Evolutionary conservation across 1,139 yeast species (phyloP).

Genomic region (Blastobotrys ciferrii): DNA sequence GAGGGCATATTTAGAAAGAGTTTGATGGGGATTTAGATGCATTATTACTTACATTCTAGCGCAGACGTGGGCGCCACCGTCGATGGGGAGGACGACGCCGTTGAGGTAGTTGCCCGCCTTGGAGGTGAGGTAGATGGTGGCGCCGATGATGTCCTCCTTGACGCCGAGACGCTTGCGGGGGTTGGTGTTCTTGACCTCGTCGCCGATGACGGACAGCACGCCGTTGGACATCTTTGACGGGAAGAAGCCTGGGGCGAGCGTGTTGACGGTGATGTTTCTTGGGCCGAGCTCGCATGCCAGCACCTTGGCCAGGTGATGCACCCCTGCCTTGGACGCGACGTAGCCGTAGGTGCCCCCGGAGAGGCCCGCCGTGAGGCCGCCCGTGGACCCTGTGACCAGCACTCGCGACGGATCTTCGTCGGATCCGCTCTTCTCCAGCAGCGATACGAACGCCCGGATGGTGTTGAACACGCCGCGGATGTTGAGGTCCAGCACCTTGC

Average conservation of each 20-base stretch:
- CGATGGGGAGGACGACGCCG: constrained; percentile 71
- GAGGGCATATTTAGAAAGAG: too few species aligned
- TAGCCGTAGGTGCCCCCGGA: constrained; percentile 69
- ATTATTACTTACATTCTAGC: constrained; percentile 11
- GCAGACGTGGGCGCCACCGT: constrained; percentile 55
- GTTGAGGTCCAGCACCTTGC: constrained; percentile 63
- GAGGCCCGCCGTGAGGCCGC: constrained; percentile 43
- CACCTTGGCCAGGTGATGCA: constrained; percentile 64
- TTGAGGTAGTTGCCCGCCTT: constrained; percentile 60
- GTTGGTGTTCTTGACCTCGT: constrained; percentile 46
- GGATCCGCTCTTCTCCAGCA: constrained; percentile 56
- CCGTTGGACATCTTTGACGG: constrained; percentile 78
- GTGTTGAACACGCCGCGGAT: constrained; percentile 69
- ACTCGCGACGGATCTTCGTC: constrained; percentile 63
- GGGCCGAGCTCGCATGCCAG: constrained; percentile 66
- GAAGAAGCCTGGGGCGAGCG: constrained; percentile 77
- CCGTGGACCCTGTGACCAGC: constrained; percentile 63
- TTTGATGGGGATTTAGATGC: too few species aligned
- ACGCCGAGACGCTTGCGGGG: constrained; percentile 67
- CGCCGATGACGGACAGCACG: constrained; percentile 51
- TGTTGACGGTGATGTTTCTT: constrained; percentile 62
- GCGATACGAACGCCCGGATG: constrained; percentile 60
- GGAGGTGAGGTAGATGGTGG: constrained; percentile 60
- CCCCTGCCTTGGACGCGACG: constrained; percentile 75
- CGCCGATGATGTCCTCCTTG: constrained; percentile 58